Percentiles rank a stretch among this genome's conserved stretches.
phyloP scores from a whole-genome alignment of 257 asterid species.

The Parsonsia alboflavescens region DNA sequence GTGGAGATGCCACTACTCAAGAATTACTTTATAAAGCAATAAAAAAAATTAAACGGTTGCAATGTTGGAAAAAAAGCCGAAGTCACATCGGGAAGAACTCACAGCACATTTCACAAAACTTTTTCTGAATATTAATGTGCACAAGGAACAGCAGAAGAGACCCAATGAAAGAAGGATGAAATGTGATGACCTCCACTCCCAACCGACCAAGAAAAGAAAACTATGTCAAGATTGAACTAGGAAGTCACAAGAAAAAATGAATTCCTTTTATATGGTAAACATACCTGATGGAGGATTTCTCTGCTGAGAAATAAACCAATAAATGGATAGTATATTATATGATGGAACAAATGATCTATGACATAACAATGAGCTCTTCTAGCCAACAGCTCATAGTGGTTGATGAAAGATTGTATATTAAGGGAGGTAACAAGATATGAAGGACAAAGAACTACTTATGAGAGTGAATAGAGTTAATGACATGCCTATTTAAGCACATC shows the following conservation, averaged over 20 bases:
- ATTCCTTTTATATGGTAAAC: neutral
- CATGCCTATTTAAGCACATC: neutral
- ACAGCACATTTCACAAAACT: neutral
- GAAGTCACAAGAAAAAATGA: neutral
- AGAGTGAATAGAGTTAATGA: neutral
- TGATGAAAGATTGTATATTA: neutral
- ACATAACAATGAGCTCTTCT: neutral
- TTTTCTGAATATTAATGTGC: neutral
- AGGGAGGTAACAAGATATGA: neutral
- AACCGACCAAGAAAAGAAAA: neutral
- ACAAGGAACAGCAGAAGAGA: neutral
- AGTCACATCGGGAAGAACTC: neutral
- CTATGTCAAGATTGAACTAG: neutral
- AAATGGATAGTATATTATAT: neutral
- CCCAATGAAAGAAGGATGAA: neutral
- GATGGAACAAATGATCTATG: neutral
- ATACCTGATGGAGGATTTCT: neutral
- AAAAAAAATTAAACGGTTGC: neutral
- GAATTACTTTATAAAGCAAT: neutral
- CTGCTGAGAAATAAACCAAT: neutral
- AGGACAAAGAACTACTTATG: neutral
- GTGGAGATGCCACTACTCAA: neutral
- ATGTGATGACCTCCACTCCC: neutral
- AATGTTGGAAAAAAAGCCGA: neutral
- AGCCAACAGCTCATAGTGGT: neutral